A percentile compares a stretch with the other conserved stretches of the same genome.
Evolutionary conservation across 352 stramenopile genomes (phyloP).

Genomic region (Pythium chondricola): DNA sequence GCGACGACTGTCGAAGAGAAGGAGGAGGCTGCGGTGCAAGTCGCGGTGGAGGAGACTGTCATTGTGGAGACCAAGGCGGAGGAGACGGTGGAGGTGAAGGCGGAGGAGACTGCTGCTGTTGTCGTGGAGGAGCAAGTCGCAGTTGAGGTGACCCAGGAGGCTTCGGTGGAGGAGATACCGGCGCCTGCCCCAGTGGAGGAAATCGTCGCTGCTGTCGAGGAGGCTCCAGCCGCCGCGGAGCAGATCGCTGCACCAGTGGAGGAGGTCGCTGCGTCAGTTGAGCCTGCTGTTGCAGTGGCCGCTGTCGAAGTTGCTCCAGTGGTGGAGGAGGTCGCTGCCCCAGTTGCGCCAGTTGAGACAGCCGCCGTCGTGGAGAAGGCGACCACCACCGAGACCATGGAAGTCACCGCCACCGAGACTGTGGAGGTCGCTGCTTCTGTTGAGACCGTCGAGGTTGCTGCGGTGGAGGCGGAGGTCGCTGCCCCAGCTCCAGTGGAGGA

Average conservation of each 20-base stretch:
- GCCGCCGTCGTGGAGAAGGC: slow-evolving; percentile 6
- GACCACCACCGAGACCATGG: slow-evolving; percentile 4
- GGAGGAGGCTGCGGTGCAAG: neutral
- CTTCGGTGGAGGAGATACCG: slow-evolving; percentile 3
- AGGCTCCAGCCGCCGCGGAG: neutral
- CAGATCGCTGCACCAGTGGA: neutral
- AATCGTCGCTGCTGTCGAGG: neutral
- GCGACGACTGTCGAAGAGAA: too few relatives aligned
- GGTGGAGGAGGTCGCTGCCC: neutral
- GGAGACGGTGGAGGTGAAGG: neutral
- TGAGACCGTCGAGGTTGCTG: slow-evolving; percentile 5
- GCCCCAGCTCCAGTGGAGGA: neutral
- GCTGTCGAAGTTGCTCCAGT: slow-evolving; percentile 6
- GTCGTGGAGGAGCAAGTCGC: neutral
- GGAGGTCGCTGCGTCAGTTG: neutral
- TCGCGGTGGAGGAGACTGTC: neutral
- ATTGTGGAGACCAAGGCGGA: neutral
- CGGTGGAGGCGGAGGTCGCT: neutral
- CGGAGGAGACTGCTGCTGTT: neutral
- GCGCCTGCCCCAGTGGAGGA: slow-evolving; percentile 6
- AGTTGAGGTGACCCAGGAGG: neutral
- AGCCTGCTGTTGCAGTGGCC: neutral
- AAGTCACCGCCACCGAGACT: slow-evolving; percentile 4
- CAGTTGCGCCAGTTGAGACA: too few relatives aligned
- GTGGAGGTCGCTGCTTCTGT: neutral